Evolutionary conservation across 768 basidiomycete species (phyloP).

Genomic region (Mycena alexandri): DNA sequence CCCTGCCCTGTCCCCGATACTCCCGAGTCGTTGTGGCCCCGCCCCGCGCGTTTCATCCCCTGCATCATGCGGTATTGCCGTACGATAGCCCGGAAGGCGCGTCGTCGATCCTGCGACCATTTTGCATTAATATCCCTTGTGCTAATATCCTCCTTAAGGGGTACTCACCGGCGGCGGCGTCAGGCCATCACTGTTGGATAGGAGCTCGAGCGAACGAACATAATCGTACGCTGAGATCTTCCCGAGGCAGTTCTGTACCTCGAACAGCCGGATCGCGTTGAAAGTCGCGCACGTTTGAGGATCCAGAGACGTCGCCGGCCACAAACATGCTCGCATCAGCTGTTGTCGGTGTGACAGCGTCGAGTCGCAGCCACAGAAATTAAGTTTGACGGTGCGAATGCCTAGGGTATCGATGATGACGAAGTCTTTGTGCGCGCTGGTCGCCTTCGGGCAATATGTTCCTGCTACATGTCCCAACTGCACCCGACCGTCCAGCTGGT

Average conservation of each 20-base stretch:
- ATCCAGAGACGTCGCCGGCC: background rate
- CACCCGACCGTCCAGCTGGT: background rate
- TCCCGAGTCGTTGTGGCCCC: background rate
- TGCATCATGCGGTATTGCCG: slow-evolving; percentile 8
- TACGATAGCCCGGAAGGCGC: background rate
- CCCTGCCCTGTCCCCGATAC: background rate
- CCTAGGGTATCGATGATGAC: background rate
- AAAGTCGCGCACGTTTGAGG: slow-evolving; percentile 4
- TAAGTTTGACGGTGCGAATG: background rate
- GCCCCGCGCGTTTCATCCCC: slow-evolving; percentile 24
- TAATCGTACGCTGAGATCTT: slow-evolving; percentile 3
- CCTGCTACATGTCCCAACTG: slow-evolving; percentile 3
- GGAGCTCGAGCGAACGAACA: slow-evolving; percentile 3
- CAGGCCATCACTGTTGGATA: slow-evolving; percentile 5
- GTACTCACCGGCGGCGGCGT: background rate
- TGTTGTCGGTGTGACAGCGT: background rate
- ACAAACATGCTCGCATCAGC: background rate
- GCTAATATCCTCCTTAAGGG: too few species aligned
- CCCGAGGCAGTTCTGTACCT: background rate
- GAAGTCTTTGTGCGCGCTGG: background rate
- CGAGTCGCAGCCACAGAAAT: slow-evolving; percentile 1
- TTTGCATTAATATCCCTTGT: too few species aligned
- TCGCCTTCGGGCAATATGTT: background rate
- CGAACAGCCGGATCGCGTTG: background rate
- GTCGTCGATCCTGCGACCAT: slow-evolving; percentile 22